Evolutionary conservation across 768 basidiomycete genomes (phyloP), one percentile per base, ranked within the genome.

Genomic region (Xanthoconium stramineum): DNA sequence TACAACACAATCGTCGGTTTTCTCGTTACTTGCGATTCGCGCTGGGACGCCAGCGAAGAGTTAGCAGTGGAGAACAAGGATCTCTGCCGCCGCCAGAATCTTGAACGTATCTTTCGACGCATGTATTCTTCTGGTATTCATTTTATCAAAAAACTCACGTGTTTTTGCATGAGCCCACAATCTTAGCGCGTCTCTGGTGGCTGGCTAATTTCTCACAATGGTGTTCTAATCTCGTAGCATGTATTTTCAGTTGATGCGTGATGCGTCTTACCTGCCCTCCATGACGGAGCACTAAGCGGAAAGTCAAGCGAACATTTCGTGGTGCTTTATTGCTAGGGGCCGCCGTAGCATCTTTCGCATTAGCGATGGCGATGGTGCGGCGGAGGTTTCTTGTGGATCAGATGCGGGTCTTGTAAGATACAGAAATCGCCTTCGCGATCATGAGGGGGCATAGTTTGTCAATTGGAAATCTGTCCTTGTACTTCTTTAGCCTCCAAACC

Each of bases 11-110:
- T 50, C 76, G 83, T 53, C 75, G 83, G 35, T 83, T 85, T 61
- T 84, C 83, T 40, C 76, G 81, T 39, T 84, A 84, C 64, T 66
- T 85, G 49, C 78, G 80, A 20, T 81, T 80, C 63, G 81, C 80
- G 15, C 75, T 73, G 53, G 74, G 74, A 35, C 77, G 77, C 24
- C 82, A 81, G 61, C 80, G 76, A 24, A 69, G 72, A 58, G 69
- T 70, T 38, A 69, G 71, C 46, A 65, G 63, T 48, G 65, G 61
- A 19, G 69, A 74, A 66, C 42, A 69, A 69, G 44, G 69, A 73
- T 59, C 57, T 15, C 33, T 32, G 5, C 45, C 50, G 9, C 29
- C 36, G 1, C 44, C 32, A 11, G 69, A 51, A 39, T 37, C 42
- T 39, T 65, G 57, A 67, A 11, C 6, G 20, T 40, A 33, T 14